Percentiles rank a stretch among this genome's conserved stretches.
These are phyloP conservation scores for Hydnum rufescens DNA, from an alignment of 768 basidiomycete genomes.

Conservation along the genomic window DNA sequence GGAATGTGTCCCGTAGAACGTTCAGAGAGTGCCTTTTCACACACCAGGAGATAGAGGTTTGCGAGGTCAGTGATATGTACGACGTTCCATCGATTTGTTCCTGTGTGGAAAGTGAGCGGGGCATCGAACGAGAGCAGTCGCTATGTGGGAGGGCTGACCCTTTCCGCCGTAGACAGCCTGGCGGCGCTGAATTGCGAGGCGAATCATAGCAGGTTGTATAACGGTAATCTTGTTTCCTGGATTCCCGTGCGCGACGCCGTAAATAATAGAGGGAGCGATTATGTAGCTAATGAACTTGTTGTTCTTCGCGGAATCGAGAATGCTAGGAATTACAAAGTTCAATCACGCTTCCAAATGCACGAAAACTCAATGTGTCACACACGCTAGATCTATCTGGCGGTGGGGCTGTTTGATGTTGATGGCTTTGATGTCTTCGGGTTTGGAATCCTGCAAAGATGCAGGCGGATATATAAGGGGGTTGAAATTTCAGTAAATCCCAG, in stretches of 20 bases:
- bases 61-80: constrained; percentile 15
- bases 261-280: constrained; percentile 16
- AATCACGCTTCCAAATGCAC: not conserved
- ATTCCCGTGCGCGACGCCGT: constrained; percentile 8
- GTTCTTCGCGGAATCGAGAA: constrained; percentile 11
- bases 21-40: constrained; percentile 11
- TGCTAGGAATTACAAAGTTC: constrained; percentile 6
- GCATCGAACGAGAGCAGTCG: not conserved
- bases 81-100: constrained; percentile 14
- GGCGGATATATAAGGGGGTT: no score
- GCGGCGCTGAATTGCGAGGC: constrained; percentile 9
- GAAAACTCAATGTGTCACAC: not conserved
- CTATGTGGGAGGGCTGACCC: constrained; percentile 3
- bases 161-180: constrained; percentile 13
- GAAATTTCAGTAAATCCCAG: no score
- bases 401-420: constrained; percentile 13
- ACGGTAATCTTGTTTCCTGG: constrained; percentile 12
- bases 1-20: constrained; percentile 7
- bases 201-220: constrained; percentile 13
- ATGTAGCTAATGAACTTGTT: constrained; percentile 13
- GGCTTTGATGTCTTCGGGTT: constrained; percentile 13
- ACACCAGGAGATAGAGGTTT: constrained; percentile 14
- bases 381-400: constrained; percentile 15
- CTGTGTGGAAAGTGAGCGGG: not conserved
- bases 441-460: constrained; percentile 11